Conservation (phyloP, 768 basidiomycete species). For the Pisolithus marmoratus region DNA sequence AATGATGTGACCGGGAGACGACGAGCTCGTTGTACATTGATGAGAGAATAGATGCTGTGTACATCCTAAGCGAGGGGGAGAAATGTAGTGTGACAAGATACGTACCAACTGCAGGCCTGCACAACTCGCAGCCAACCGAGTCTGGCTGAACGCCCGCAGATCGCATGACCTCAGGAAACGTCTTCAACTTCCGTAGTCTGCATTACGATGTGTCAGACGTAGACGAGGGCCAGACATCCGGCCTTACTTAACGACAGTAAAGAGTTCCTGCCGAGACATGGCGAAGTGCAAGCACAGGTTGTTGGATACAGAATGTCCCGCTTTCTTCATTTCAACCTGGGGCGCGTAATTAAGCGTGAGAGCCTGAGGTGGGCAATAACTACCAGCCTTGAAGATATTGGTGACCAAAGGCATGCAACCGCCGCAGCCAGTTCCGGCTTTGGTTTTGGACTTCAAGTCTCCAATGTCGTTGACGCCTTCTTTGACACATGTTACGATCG, state of each 20-base stretch:
- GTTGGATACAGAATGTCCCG: slow-evolving; percentile 52
- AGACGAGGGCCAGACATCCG: neutral
- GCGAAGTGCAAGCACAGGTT: slow-evolving; percentile 63
- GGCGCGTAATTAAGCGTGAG: slow-evolving; percentile 19
- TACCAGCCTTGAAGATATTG: slow-evolving; percentile 32
- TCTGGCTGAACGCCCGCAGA: slow-evolving; percentile 41
- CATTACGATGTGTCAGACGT: neutral
- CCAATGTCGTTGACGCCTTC: slow-evolving; percentile 44
- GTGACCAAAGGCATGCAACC: slow-evolving; percentile 60
- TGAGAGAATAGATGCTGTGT: slow-evolving; percentile 35
- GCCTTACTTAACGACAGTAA: slow-evolving; percentile 49
- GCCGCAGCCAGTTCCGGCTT: slow-evolving; percentile 68
- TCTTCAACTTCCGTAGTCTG: slow-evolving; percentile 54
- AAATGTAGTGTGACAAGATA: neutral
- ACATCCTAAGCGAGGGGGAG: neutral
- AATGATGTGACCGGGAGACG: slow-evolving; percentile 55
- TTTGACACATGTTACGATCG: slow-evolving; percentile 44
- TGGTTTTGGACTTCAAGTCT: slow-evolving; percentile 60
- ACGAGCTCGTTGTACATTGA: slow-evolving; percentile 60
- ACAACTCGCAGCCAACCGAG: slow-evolving; percentile 64
- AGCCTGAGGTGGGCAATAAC: neutral
- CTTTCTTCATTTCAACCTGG: slow-evolving; percentile 61
- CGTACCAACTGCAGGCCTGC: slow-evolving; percentile 61
- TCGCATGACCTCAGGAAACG: slow-evolving; percentile 50
- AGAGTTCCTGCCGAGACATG: slow-evolving; percentile 61